Evolutionary conservation across 768 basidiomycete genomes (phyloP), one percentile per base, ranked within the genome.

Genomic region (Sistotremastrum suecicum): DNA sequence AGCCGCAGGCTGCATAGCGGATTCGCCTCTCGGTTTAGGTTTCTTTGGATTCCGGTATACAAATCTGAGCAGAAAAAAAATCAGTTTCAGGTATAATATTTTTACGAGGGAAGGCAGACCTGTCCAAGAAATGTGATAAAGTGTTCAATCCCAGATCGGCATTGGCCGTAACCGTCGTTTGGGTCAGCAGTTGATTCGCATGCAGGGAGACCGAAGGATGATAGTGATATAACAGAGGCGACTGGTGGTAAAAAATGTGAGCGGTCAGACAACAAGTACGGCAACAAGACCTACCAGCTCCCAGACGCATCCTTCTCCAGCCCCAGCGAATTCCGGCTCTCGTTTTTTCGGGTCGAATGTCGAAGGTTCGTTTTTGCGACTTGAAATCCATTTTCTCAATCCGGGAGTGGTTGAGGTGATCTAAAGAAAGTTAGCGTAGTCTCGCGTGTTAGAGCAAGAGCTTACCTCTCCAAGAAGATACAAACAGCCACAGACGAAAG

Each of bases 11-110:
- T 99, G 94, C 95, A 98, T 98, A 45, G 86, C 84, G 50, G 83
- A 87, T 0, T 76, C 70, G n/a, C 91, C 92, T 57, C 79, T 82
- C 5, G 74, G 65, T 46, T 67, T 70, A 1, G 63, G 51, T 54
- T 82, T 80, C 66, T 97, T 98, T 1, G 91, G 81, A 59, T 98
- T 97, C 62, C 91, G 88, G 69, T 89, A 97, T 38, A 97, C 87
- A 65, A 98, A 97, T 20, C 20, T 20, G 20, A 20, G 20, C 34
- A 34, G 29, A 12, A 45, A 20, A 6, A 5, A 1, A 20, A 6
- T 31, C 2, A 8, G 32, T 5, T 5, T 20, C 10, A 37, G 36
- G 34, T 3, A 34, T 3, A 37, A 3, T 29, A 20, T 10, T 12
- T 10, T 38, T 38, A 38, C 10, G 2, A 38, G 10, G n/a, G 29